Evolutionary conservation across 768 basidiomycete genomes (phyloP).

Genomic region (Crassisporium funariophilum): DNA sequence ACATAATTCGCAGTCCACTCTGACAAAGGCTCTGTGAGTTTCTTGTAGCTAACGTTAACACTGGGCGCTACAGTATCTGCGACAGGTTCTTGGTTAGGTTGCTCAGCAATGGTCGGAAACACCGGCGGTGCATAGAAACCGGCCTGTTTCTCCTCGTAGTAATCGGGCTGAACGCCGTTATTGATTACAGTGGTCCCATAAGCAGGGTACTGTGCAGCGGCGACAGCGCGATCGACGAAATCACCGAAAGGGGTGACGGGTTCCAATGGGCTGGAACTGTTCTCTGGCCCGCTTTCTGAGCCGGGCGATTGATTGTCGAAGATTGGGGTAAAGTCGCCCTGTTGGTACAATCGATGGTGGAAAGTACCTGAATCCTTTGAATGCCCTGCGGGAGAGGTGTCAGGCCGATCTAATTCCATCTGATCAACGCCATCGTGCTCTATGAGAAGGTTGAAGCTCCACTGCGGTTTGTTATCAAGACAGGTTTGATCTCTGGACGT

Average conservation of each 20-base stretch:
- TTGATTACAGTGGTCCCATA: constrained; percentile 16
- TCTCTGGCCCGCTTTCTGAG: constrained; percentile 49
- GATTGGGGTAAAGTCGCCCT: constrained; percentile 60
- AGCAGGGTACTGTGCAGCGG: constrained; percentile 33
- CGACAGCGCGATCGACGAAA: constrained; percentile 73
- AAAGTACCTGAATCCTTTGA: constrained; percentile 28
- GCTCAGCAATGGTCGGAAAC: constrained; percentile 34
- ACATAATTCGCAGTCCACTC: constrained; percentile 80
- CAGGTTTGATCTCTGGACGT: constrained; percentile 34
- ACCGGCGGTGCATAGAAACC: constrained; percentile 21
- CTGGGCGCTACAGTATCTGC: constrained; percentile 50
- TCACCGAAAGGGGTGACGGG: constrained; percentile 79
- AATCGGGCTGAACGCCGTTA: constrained; percentile 10
- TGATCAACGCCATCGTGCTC: constrained; percentile 13
- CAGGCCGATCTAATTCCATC: constrained; percentile 7
- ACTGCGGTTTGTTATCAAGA: constrained; percentile 40
- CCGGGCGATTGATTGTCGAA: constrained; percentile 69
- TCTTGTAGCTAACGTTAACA: constrained; percentile 63
- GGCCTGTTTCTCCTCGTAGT: constrained; percentile 17
- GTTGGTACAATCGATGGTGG: constrained; percentile 34
- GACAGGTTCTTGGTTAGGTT: constrained; percentile 41
- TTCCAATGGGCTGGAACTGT: constrained; percentile 67
- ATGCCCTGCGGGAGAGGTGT: constrained; percentile 16
- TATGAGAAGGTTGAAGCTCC: constrained; percentile 22
- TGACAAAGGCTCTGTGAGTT: constrained; percentile 73